phyloP scores from a whole-genome alignment of 176 grass and related monocot species.

The Aegilops sharonensis region DNA sequence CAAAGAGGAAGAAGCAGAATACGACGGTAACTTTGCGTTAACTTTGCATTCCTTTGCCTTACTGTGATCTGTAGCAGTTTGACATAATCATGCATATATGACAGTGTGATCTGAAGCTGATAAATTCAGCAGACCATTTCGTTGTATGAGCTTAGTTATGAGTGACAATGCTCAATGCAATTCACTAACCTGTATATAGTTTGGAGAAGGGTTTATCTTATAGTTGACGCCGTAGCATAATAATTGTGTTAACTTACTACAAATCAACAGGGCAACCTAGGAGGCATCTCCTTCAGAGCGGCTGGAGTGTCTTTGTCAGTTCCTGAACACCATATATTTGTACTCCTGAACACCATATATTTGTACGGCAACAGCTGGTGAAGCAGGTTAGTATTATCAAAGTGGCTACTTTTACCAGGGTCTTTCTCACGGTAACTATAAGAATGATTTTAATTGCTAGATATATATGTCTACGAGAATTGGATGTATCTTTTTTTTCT shows the following conservation, averaged over 20 bases:
- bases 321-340: neutral
- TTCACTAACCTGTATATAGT: too few species aligned
- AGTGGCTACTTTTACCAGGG: neutral
- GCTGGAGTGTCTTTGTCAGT: constrained; percentile 99
- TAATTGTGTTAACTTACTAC: too few species aligned
- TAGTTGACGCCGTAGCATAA: too few species aligned
- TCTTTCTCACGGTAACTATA: too few species aligned
- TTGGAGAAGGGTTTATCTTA: too few species aligned
- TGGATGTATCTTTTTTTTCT: too few species aligned
- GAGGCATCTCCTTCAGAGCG: constrained; percentile 91
- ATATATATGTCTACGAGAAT: too few species aligned
- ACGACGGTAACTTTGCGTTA: neutral
- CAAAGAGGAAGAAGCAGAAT: constrained; percentile 27
- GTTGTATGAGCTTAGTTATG: neutral
- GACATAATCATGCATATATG: neutral
- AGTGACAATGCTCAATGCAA: too few species aligned
- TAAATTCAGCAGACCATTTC: neutral
- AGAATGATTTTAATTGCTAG: too few species aligned
- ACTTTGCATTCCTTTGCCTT: neutral
- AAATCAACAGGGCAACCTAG: constrained; percentile 70
- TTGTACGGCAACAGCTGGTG: constrained; percentile 77
- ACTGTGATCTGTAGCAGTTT: neutral
- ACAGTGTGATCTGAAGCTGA: neutral
- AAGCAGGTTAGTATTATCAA: constrained; percentile 54
- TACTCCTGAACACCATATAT: constrained; percentile 66